These are phyloP conservation scores for Aspergillus panamensis DNA, from an alignment of 495 filamentous ascomycete species.

Conservation along the genomic window DNA sequence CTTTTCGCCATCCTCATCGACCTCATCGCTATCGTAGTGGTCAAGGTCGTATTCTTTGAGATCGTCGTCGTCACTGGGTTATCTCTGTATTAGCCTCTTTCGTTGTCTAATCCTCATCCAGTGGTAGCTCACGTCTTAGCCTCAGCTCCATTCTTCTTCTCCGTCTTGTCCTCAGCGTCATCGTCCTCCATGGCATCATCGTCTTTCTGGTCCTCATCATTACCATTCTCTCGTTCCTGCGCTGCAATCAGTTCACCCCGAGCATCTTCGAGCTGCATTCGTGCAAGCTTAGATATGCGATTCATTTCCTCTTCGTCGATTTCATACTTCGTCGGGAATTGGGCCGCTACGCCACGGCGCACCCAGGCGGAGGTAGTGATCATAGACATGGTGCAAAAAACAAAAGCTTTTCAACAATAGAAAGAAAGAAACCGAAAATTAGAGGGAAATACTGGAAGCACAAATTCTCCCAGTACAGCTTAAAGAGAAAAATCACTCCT, in stretches of 20 bases:
- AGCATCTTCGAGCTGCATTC: slow-evolving; percentile 89
- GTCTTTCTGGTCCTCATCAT: slow-evolving; percentile 31
- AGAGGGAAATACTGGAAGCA: not conserved
- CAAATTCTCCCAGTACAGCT: slow-evolving; percentile 3
- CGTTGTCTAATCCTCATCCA: not conserved
- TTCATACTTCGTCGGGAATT: slow-evolving; percentile 83
- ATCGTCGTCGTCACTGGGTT: slow-evolving; percentile 57
- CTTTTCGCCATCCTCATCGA: slow-evolving; percentile 60
- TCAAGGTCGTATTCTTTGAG: slow-evolving; percentile 94
- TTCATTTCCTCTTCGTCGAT: slow-evolving; percentile 91
- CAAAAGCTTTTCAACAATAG: not conserved
- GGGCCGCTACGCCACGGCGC: slow-evolving; percentile 86
- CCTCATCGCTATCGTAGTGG: slow-evolving; percentile 83
- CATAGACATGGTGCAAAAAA: slow-evolving; percentile 65
- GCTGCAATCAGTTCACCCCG: slow-evolving; percentile 78
- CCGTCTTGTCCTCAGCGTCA: slow-evolving; percentile 29
- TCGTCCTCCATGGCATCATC: slow-evolving; percentile 32
- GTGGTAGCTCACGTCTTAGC: slow-evolving; percentile 17
- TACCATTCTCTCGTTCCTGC: slow-evolving; percentile 37
- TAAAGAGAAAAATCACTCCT: not conserved
- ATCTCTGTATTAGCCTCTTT: not conserved
- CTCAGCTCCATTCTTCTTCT: slow-evolving; percentile 21
- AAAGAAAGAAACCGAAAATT: slow-evolving; percentile 8
- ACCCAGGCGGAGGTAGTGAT: slow-evolving; percentile 95
- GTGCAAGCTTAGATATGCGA: slow-evolving; percentile 84